Evolutionary conservation across 768 basidiomycete genomes (phyloP).

Genomic region (Leccinum aurantiacum): DNA sequence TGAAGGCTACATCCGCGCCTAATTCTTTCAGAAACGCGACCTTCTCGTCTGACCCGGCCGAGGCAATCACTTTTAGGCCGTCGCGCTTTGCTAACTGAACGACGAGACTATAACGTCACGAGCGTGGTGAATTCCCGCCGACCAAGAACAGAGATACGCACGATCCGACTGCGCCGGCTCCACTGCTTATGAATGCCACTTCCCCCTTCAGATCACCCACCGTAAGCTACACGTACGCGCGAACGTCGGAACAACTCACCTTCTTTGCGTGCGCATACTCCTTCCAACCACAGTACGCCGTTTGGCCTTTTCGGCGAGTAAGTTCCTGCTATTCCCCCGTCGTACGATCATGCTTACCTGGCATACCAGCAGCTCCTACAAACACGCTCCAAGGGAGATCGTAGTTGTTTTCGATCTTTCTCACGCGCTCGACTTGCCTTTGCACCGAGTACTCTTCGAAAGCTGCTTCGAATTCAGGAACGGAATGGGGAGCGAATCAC

Average conservation of each 20-base stretch:
- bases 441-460: constrained; percentile 21
- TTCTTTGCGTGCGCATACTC: constrained; percentile 18
- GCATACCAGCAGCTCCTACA: constrained; percentile 36
- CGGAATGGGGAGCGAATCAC: constrained; percentile 37
- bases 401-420: too few relatives aligned
- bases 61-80: too few relatives aligned
- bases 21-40: too few relatives aligned
- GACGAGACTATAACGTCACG: too few relatives aligned
- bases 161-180: constrained; percentile 56
- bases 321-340: constrained; percentile 2
- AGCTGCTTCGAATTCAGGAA: constrained; percentile 39
- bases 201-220: constrained; percentile 38
- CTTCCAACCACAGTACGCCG: constrained; percentile 19
- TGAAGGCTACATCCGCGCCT: too few relatives aligned
- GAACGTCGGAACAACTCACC: constrained; percentile 19
- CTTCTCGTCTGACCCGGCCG: too few relatives aligned
- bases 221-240: background rate
- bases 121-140: constrained; percentile 3
- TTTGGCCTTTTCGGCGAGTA: constrained; percentile 23
- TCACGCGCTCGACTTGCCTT: background rate
- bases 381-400: too few relatives aligned
- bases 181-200: constrained; percentile 47
- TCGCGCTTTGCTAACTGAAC: too few relatives aligned
- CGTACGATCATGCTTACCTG: constrained; percentile 10
- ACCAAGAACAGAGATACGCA: constrained; percentile 29